These are phyloP conservation scores for Phaeosphaeria sp. DNA, from an alignment of 2,329 filamentous ascomycete species.

Conservation along the genomic window DNA sequence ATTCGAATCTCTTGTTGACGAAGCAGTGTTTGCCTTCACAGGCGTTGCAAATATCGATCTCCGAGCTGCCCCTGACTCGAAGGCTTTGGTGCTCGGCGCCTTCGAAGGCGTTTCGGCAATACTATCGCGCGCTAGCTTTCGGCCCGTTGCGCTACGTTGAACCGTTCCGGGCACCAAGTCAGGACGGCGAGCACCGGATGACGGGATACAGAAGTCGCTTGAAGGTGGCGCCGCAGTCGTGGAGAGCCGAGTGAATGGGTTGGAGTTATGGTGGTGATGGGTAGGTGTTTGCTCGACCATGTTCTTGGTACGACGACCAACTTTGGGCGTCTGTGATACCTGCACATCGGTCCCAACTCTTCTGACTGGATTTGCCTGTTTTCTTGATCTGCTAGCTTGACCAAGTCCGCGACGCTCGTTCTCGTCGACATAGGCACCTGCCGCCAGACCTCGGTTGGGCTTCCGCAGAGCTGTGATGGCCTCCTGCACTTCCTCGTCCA, in stretches of 20 bases:
- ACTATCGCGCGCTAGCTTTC: constrained; percentile 32
- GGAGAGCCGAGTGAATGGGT: constrained; percentile 28
- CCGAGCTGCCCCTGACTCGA: constrained; percentile 31
- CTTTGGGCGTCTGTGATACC: constrained; percentile 54
- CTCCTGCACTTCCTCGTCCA: constrained; percentile 74
- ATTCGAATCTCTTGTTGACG: constrained; percentile 1
- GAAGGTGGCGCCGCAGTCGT: constrained; percentile 26
- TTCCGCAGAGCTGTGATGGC: constrained; percentile 77
- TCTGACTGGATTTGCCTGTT: constrained; percentile 34
- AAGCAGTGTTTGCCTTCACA: constrained; percentile 24
- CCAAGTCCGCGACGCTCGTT: constrained; percentile 63
- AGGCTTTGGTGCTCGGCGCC: constrained; percentile 40
- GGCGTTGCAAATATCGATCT: constrained; percentile 45
- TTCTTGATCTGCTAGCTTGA: constrained; percentile 33
- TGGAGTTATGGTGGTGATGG: constrained; percentile 24
- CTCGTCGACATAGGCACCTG: constrained; percentile 71
- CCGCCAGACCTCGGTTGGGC: constrained; percentile 75
- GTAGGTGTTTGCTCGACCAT: constrained; percentile 39
- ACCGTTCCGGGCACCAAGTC: constrained; percentile 35
- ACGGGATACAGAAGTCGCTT: constrained; percentile 48
- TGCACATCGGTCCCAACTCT: constrained; percentile 45
- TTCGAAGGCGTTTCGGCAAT: constrained; percentile 54
- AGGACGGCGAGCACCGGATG: constrained; percentile 46
- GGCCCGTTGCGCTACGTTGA: constrained; percentile 38
- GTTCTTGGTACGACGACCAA: constrained; percentile 40